Evolutionary conservation across 495 filamentous ascomycete genomes (phyloP).

Genomic region (Penicillium ucsense): DNA sequence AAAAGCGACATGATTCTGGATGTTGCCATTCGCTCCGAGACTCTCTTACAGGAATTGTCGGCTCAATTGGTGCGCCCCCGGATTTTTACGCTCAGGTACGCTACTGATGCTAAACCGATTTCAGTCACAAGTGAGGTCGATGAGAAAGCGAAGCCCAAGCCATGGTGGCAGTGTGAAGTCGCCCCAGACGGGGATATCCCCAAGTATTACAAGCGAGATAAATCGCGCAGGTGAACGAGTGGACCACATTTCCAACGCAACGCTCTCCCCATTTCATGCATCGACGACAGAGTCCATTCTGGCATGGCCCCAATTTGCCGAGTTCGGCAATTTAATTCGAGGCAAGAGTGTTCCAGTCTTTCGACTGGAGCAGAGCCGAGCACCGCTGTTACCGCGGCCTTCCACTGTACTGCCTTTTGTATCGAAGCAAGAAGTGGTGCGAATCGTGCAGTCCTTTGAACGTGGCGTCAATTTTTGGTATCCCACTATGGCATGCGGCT

Average conservation of each 20-base stretch:
- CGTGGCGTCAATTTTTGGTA: slow-evolving; percentile 11
- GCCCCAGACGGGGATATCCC: slow-evolving; percentile 2
- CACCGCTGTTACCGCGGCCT: not conserved
- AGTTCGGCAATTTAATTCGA: slow-evolving; percentile 2
- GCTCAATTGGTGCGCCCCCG: slow-evolving; percentile 3
- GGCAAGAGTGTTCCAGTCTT: slow-evolving; percentile 2
- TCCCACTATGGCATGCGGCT: slow-evolving; percentile 6
- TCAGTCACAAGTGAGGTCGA: not conserved
- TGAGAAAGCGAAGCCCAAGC: not conserved
- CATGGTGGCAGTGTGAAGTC: not conserved
- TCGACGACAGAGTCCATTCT: slow-evolving; percentile 12
- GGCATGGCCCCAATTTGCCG: slow-evolving; percentile 7
- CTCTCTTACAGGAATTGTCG: slow-evolving; percentile 5
- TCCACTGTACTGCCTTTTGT: slow-evolving; percentile 1
- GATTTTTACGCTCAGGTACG: not conserved
- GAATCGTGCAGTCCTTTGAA: slow-evolving; percentile 4
- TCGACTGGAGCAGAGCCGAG: slow-evolving; percentile 2
- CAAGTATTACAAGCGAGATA: not conserved
- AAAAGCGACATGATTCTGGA: slow-evolving; percentile 13
- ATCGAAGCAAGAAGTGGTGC: slow-evolving; percentile 5
- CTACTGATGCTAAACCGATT: not conserved
- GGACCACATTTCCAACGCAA: slow-evolving; percentile 8
- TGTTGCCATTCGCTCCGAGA: slow-evolving; percentile 7
- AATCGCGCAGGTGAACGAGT: not conserved
- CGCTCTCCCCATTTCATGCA: slow-evolving; percentile 6